Conservation (phyloP, 352 stramenopile genomes). For the Elongisporangium undulatum region DNA sequence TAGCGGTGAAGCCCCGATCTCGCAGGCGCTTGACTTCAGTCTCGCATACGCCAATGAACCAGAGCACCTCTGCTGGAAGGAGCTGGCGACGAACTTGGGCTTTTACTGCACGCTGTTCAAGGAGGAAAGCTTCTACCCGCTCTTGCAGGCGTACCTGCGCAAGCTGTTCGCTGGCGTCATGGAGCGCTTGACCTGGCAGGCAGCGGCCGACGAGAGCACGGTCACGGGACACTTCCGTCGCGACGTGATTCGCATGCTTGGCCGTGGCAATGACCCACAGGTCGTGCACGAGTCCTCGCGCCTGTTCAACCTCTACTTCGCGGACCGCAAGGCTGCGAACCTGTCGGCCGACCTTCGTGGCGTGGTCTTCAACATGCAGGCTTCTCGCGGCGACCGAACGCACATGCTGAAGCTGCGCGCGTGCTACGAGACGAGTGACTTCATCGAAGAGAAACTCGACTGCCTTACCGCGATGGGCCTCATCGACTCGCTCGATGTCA, state of each 20-base stretch:
- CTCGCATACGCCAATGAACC: constrained; percentile 55
- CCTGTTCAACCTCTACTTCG: constrained; percentile 54
- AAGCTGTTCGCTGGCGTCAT: constrained; percentile 54
- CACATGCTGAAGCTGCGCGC: constrained; percentile 43
- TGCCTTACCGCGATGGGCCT: constrained; percentile 69
- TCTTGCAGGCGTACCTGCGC: constrained; percentile 62
- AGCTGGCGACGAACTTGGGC: constrained; percentile 58
- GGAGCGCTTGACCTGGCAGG: constrained; percentile 45
- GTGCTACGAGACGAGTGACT: constrained; percentile 68
- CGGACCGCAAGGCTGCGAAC: constrained; percentile 28
- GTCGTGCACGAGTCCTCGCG: constrained; percentile 48
- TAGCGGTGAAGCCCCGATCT: constrained; percentile 44
- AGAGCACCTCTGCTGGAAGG: constrained; percentile 75
- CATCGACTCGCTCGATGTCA: constrained; percentile 49
- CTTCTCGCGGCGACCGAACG: constrained; percentile 32
- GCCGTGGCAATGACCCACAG: constrained; percentile 37
- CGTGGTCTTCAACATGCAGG: constrained; percentile 59
- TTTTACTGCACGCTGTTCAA: constrained; percentile 64
- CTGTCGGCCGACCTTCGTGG: constrained; percentile 60
- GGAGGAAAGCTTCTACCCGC: constrained; percentile 49
- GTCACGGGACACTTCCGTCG: constrained; percentile 58
- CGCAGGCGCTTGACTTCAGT: constrained; percentile 62
- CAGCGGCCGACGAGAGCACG: constrained; percentile 30
- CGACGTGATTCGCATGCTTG: constrained; percentile 71
- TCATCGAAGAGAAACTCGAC: constrained; percentile 80